These are phyloP conservation scores for Periconia sp. DNA, from an alignment of 2,329 filamentous ascomycete species.

Conservation along the genomic window DNA sequence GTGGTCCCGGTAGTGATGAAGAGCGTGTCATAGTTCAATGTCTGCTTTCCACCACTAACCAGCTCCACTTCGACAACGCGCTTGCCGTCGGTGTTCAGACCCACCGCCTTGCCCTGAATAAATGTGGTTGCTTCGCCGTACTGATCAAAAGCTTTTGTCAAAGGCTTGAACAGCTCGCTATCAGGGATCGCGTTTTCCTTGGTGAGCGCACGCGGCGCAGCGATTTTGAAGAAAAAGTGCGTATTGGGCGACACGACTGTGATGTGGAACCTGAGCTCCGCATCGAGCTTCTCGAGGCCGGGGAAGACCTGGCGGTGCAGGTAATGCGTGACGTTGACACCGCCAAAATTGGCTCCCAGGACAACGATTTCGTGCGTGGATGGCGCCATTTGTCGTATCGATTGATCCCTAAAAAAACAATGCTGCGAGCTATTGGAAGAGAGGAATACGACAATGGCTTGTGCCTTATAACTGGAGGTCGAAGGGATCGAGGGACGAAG, in stretches of 20 bases:
- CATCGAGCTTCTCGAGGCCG: conserved; percentile 19
- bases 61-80: conserved; percentile 17
- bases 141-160: conserved; percentile 33
- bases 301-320: conserved; percentile 34
- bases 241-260: conserved; percentile 38
- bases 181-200: conserved; percentile 25
- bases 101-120: conserved; percentile 30
- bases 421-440: no score
- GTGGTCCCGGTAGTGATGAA: conserved; percentile 39
- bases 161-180: conserved; percentile 33
- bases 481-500: no score
- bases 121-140: conserved; percentile 30
- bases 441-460: no score
- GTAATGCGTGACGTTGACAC: conserved; percentile 37
- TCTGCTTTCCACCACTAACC: conserved; percentile 7
- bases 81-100: conserved; percentile 5
- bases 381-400: no score
- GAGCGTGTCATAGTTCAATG: conserved; percentile 36
- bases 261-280: conserved; percentile 28
- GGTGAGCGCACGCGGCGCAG: conserved; percentile 36
- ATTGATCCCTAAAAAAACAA: no score
- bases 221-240: conserved; percentile 44
- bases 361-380: conserved; percentile 36
- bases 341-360: conserved; percentile 40
- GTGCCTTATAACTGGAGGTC: no score